phyloP scores from a whole-genome alignment of 306 rosid genomes.

The Prunus davidiana region DNA sequence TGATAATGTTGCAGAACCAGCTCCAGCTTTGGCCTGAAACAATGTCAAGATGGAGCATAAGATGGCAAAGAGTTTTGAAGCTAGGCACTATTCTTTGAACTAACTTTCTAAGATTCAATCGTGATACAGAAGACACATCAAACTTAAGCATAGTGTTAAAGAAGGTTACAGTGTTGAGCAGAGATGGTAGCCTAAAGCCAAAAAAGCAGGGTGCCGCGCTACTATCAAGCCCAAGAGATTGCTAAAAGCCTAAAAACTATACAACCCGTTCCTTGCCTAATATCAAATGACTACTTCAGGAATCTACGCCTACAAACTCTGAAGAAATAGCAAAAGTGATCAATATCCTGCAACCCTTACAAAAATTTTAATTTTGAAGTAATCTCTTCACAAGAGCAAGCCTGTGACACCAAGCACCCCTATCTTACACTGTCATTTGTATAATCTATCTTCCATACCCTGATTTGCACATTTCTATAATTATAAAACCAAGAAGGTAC shows the following conservation, averaged over 20 bases:
- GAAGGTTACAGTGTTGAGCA: not conserved
- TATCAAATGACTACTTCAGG: not conserved
- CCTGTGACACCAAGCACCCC: not conserved
- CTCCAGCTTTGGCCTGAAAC: constrained; percentile 93
- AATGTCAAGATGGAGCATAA: not conserved
- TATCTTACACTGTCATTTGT: not conserved
- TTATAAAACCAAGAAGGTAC: not conserved
- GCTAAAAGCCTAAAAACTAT: not conserved
- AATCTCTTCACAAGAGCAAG: not conserved
- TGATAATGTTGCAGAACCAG: constrained; percentile 98
- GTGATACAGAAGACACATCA: not conserved
- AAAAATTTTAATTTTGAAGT: not conserved
- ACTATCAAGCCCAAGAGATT: not conserved
- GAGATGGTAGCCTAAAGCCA: not conserved
- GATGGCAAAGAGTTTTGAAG: not conserved
- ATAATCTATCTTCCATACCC: not conserved
- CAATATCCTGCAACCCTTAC: not conserved
- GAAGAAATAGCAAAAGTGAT: not conserved
- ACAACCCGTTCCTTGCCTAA: not conserved
- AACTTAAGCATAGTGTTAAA: not conserved
- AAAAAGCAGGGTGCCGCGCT: not conserved
- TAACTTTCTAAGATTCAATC: not conserved
- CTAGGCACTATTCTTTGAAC: not conserved
- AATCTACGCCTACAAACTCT: not conserved
- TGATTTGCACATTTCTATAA: not conserved